Conservation (phyloP, 2,329 filamentous ascomycete species). For the Paraconiothyrium sp. region DNA sequence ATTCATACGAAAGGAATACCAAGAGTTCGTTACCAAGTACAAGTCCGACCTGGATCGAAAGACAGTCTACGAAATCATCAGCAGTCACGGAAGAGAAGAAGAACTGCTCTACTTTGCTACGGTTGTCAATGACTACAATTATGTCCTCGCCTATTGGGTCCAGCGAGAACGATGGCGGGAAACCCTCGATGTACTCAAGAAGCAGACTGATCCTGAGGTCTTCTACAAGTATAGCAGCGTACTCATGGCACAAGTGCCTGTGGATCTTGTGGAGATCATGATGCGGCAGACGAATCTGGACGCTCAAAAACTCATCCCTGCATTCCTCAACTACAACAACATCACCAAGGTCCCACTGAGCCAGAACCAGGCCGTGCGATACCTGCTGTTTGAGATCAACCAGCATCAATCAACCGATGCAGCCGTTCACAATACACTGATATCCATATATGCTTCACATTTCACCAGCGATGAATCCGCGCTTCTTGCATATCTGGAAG, state of each 20-base stretch:
- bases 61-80: slow-evolving; percentile 95
- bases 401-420: slow-evolving; percentile 81
- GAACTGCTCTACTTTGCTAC: slow-evolving; percentile 93
- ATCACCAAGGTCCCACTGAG: slow-evolving; percentile 72
- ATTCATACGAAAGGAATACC: slow-evolving; percentile 78
- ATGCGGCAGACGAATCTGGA: slow-evolving; percentile 90
- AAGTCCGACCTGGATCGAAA: slow-evolving; percentile 88
- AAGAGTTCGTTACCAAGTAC: slow-evolving; percentile 86
- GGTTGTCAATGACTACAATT: slow-evolving; percentile 89
- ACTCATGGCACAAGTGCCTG: slow-evolving; percentile 87
- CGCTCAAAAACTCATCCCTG: slow-evolving; percentile 88
- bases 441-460: slow-evolving; percentile 93
- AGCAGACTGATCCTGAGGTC: slow-evolving; percentile 88
- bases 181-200: slow-evolving; percentile 87
- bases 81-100: slow-evolving; percentile 91
- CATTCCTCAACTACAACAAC: slow-evolving; percentile 91
- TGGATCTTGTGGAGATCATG: slow-evolving; percentile 91
- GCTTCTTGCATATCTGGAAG: slow-evolving; percentile 87
- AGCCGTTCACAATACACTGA: slow-evolving; percentile 94
- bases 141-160: slow-evolving; percentile 96
- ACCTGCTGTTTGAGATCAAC: slow-evolving; percentile 93
- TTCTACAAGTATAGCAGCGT: slow-evolving; percentile 98
- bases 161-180: slow-evolving; percentile 93
- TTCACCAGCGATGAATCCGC: slow-evolving; percentile 83
- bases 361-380: slow-evolving; percentile 88